Percentiles rank a stretch among this genome's conserved stretches.
Evolutionary conservation across 2,329 filamentous ascomycete species (phyloP).

Genomic region (Trichoderma sp.): DNA sequence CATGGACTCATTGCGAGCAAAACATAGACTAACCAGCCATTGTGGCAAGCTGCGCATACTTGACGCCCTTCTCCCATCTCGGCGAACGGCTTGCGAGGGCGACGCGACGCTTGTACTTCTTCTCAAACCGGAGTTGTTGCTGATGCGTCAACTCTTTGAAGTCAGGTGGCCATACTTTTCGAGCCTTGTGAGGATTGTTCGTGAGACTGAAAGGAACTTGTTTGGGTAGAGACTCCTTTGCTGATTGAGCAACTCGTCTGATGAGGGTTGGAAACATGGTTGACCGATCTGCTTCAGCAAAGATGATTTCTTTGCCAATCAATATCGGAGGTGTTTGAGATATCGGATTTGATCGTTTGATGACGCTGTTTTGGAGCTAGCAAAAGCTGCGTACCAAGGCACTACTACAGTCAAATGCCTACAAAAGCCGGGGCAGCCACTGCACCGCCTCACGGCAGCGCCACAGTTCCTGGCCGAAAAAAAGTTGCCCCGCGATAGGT

Average conservation of each 20-base stretch:
- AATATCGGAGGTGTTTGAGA: not conserved
- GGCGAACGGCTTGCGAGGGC: slow-evolving; percentile 63
- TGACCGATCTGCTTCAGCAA: slow-evolving; percentile 12
- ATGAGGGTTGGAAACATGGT: slow-evolving; percentile 41
- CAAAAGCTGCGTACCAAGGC: slow-evolving; percentile 21
- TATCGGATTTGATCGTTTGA: not conserved
- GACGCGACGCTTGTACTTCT: slow-evolving; percentile 72
- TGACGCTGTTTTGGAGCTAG: slow-evolving; percentile 9
- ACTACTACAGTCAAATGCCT: slow-evolving; percentile 2
- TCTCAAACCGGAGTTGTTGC: slow-evolving; percentile 77
- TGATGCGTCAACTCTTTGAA: slow-evolving; percentile 68
- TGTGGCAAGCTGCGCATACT: slow-evolving; percentile 63
- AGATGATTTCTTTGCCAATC: not conserved
- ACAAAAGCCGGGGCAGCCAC: slow-evolving; percentile 32
- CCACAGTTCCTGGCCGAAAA: slow-evolving; percentile 26
- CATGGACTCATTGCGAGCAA: not conserved
- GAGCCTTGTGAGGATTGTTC: slow-evolving; percentile 62
- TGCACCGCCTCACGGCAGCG: slow-evolving; percentile 33
- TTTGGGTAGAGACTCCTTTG: slow-evolving; percentile 35
- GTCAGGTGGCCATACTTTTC: slow-evolving; percentile 78
- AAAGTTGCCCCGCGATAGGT: slow-evolving; percentile 37
- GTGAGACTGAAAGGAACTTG: slow-evolving; percentile 41
- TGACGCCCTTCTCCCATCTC: slow-evolving; percentile 64
- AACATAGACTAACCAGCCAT: slow-evolving; percentile 53
- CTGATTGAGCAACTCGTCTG: slow-evolving; percentile 39